Conservation (phyloP, 805 yeast genomes). For the Lachancea thermotolerans region DNA sequence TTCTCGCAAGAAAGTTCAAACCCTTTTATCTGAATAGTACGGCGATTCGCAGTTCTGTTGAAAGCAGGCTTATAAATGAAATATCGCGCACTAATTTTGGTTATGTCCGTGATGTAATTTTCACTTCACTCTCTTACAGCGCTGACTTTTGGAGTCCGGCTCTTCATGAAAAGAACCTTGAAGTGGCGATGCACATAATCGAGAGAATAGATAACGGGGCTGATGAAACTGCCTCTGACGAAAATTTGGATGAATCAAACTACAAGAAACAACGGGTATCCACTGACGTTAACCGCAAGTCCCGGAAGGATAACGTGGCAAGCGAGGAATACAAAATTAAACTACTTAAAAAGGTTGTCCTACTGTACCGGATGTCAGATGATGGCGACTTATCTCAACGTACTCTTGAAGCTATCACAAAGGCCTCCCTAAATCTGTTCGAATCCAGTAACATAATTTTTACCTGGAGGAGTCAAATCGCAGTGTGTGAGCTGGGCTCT, state of each 20-base stretch:
- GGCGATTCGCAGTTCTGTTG: conserved; percentile 34
- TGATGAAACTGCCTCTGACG: conserved; percentile 31
- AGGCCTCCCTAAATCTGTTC: conserved; percentile 25
- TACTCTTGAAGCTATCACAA: conserved; percentile 28
- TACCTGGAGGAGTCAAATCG: conserved; percentile 59
- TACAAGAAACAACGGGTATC: conserved; percentile 23
- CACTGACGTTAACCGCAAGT: conserved; percentile 31
- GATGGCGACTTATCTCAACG: conserved; percentile 7
- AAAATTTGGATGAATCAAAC: conserved; percentile 10
- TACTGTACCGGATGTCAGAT: conserved; percentile 25
- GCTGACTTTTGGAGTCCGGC: conserved; percentile 30
- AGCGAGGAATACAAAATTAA: conserved; percentile 43
- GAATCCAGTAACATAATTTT: conserved; percentile 25
- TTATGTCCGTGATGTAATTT: conserved; percentile 54
- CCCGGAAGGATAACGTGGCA: conserved; percentile 38
- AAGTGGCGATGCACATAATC: conserved; percentile 34
- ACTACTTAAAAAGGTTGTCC: conserved; percentile 34
- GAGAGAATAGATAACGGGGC: conserved; percentile 34
- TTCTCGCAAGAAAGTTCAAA: conserved; percentile 44
- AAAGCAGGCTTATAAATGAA: conserved; percentile 42
- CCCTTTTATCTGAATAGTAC: conserved; percentile 29
- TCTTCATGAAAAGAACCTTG: conserved; percentile 32
- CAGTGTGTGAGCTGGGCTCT: conserved; percentile 37
- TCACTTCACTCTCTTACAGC: conserved; percentile 46
- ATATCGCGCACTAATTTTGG: conserved; percentile 57